Evolutionary conservation across 2,329 filamentous ascomycete genomes (phyloP), one percentile per base, ranked within the genome.

Genomic region (Fusarium solani-melongenae): DNA sequence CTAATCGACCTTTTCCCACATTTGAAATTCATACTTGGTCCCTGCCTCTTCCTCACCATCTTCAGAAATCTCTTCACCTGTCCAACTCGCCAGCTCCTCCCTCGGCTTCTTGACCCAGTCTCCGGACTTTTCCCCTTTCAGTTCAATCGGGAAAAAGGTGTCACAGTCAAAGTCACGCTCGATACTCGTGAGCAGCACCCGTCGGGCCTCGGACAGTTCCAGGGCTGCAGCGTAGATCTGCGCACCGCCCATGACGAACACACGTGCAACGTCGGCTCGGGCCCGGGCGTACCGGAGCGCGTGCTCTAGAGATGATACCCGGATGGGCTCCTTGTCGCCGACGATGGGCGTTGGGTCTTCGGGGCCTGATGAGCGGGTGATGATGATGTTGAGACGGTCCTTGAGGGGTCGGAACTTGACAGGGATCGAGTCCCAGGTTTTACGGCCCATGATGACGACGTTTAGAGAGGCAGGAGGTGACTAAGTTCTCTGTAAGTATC

Each of bases 381-480:
- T 86, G 73, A 98, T 90, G 44, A 98, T 90, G 82, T 98, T 98
- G 59, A 95, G 86, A 11, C 96, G 88, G 71, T 91, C 92, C 70
- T 90, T 92, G 36, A 99, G 87, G 20, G 96, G 96, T 3, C 95
- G 89, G 81, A 96, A 95, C 60, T 87, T 88, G 8, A 86, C 80
- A 3, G 96, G 96, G 69, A 99, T 96, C 73, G 92, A 94, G 61
- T 97, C 94, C 92, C 96, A 99, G 0, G 96, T 99, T 83, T 97
- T 98, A 79, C 96, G 93, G 69, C 96, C 96, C 96, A 99, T 99
- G 76, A 99, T 92, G 60, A 98, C 94, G 20, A 94, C 93, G 82
- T 95, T 96, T 74, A 84, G 66, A 46, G 84, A 76, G 1, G 79
- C 72, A 9, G 82, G 66, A 3, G 82, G 76, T 5, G 78, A 69